Base-by-base conservation (phyloP, 2,329 filamentous ascomycete genomes). In the Colletotrichum eleusines region DNA sequence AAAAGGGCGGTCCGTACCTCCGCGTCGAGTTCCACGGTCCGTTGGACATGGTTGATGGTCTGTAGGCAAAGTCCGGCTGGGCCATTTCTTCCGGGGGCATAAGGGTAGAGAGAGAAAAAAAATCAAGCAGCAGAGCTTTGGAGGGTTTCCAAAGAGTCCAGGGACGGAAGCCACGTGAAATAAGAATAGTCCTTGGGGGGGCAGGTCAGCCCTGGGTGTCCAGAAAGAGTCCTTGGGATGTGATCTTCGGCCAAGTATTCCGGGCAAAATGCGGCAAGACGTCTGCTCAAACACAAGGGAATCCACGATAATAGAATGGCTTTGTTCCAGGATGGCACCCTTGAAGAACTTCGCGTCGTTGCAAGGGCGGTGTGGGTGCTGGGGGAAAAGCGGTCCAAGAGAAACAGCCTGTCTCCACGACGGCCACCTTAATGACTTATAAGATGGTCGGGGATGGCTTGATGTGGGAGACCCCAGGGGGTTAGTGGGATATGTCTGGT, bases 11-110 rank as follows among this genome's bases (percentile, higher is more conserved):
- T 77, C 80, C 85, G 83, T 84, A 88, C 86, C 85, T 88, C 80
- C 84, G 85, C 74, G 83, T 80, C 73, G 84, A 77, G 74, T 83
- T 82, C 86, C 86, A 88, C 69, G 84, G 81, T 75, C 84, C 82
- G 78, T 81, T 83, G 72, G 84, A 79, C 78, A 82, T 81, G 76
- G 80, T 79, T 74, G 84, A 77, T 73, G 78, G 80, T 77, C 82
- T 83, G 79, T 86, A 87, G 73, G 82, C 80, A 81, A 84, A 81
- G 64, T 85, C 83, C 76, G 83, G 81, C 74, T 84, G 83, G 54
- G 83, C 80, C 84, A 85, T 84, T 73, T 81, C 78, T 76, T 78
- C 77, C 71, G 78, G 77, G 76, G 78, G 79, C 80, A 81, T 80
- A 75, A 75, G 78, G 76, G 68, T 54, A 59, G 42, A 67, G 46